These are phyloP conservation scores for Stygiomarasmius scandens DNA, from an alignment of 1,284 basidiomycete species.

Conservation along the genomic window DNA sequence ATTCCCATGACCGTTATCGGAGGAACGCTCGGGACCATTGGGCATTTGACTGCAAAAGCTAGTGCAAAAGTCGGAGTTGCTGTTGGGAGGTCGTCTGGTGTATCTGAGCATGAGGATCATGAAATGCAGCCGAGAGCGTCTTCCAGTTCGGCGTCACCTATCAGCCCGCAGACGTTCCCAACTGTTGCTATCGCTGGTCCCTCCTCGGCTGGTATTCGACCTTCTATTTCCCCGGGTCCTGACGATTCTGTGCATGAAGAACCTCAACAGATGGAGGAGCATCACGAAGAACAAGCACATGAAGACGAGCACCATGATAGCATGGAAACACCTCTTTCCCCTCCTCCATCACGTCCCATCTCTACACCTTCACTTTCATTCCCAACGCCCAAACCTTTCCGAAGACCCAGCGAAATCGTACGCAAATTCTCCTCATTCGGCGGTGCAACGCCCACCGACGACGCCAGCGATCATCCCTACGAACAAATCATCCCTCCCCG, in stretches of 20 bases:
- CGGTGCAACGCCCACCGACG: neutral
- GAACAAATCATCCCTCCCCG: neutral
- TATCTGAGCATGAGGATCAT: neutral
- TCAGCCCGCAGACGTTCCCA: neutral
- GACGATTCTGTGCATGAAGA: neutral
- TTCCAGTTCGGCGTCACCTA: neutral
- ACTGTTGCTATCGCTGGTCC: neutral
- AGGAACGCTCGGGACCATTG: neutral
- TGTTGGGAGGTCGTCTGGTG: neutral
- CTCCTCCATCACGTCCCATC: neutral
- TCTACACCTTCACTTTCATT: too few relatives aligned
- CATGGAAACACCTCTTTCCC: neutral
- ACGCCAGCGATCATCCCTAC: neutral
- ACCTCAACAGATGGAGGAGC: too few relatives aligned
- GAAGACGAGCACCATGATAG: neutral
- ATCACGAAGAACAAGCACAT: too few relatives aligned
- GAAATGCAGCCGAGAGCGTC: neutral
- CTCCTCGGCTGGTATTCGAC: neutral
- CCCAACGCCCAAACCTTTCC: too few relatives aligned
- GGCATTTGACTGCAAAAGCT: neutral
- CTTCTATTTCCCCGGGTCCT: neutral
- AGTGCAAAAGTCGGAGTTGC: neutral
- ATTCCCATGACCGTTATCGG: neutral
- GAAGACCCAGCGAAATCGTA: conserved; percentile 31
- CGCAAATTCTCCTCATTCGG: too few relatives aligned